Evolutionary conservation across 2,329 filamentous ascomycete species (phyloP), one percentile per base, ranked within the genome.

Genomic region (Camptophora hylomeconis): DNA sequence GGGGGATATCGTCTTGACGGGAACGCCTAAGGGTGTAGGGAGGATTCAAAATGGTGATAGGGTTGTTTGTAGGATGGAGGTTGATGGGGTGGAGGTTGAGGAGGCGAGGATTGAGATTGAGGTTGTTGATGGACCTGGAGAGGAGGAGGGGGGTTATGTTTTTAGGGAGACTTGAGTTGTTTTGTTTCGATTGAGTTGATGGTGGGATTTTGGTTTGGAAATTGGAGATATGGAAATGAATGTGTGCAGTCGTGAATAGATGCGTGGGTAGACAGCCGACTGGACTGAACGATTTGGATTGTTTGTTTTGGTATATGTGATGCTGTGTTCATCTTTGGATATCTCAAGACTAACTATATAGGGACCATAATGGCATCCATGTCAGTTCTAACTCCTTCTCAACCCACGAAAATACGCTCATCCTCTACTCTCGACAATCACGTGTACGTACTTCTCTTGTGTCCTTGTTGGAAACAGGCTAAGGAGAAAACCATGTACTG

Each of bases 1-100:
- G 48, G 89, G 87, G 26, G 89, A 98, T 55, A 75, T 98, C 48
- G 74, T 98, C 26, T 61, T 98, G 45, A 98, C 89, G n/a, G 89
- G 89, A 11, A 98, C 89, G 28, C 89, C 89, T 27, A 94, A 94
- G 60, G 89, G 89, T 8, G 89, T 98, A 2, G 89, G 89, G 2
- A 67, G 75, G 12, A 84, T 93, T 2, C 72, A 75, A 36, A 74
- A 80, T 1, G 89, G 89, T 2, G 86, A 98, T 58, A 65, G 87
- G 17, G 82, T 98, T 69, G 76, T 68, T 39, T 86, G 81, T 15
- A 84, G 84, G 3, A 65, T 95, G 43, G 75, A 72, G 50, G 73
- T 93, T 17, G 65, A 68, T 33, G 86, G 86, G 20, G 75, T 78
- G 61, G 83, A 92, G 60, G 57, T 95, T 17, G 74, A 84, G 51